Conservation (phyloP, 805 yeast genomes). For the Debaryomyces tyrocola region DNA sequence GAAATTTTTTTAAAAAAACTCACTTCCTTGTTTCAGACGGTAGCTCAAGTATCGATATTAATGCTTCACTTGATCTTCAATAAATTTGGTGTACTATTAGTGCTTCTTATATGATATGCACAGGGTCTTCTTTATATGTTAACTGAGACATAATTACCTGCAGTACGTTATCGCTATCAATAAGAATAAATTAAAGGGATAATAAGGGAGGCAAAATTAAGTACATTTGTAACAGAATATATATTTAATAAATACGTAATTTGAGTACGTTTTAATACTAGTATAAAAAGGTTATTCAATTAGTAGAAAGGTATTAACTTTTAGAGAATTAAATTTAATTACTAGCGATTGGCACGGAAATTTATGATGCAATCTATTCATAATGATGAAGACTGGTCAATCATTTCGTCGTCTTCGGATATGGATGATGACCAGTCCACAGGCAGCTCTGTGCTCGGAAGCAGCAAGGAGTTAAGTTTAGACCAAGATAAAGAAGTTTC, state of each 20-base stretch:
- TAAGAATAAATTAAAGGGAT: background rate
- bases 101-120: too few species aligned
- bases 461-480: background rate
- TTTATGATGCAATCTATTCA: conserved; percentile 8
- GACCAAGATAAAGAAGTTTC: conserved; percentile 6
- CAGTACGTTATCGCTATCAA: background rate
- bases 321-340: background rate
- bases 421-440: conserved; percentile 34
- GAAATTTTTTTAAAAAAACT: too few species aligned
- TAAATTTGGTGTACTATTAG: too few species aligned
- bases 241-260: background rate
- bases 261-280: background rate
- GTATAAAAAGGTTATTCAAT: background rate
- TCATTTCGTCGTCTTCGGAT: conserved; percentile 43
- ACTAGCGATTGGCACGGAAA: background rate
- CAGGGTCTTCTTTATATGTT: too few species aligned
- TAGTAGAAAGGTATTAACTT: background rate
- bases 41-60: too few species aligned
- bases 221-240: background rate
- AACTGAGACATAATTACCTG: background rate
- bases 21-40: too few species aligned
- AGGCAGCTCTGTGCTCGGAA: conserved; percentile 7
- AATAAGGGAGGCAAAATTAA: background rate
- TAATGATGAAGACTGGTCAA: conserved; percentile 46
- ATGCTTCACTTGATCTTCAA: too few species aligned